A percentile compares a stretch with the other conserved stretches of the same genome.
Conservation (phyloP, 345 rosid species). For the Kandelia obovata region DNA sequence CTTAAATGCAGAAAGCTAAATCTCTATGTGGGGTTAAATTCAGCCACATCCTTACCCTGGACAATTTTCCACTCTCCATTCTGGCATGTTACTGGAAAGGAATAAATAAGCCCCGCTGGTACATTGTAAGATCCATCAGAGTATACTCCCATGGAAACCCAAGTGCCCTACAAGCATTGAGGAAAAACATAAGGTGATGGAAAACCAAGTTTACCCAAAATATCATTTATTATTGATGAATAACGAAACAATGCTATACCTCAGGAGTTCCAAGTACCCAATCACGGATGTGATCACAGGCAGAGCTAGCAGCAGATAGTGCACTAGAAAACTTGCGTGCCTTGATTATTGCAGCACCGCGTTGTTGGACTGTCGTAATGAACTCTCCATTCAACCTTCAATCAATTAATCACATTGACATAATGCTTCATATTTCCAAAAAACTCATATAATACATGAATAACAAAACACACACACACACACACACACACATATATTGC, state of each 20-base stretch:
- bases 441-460: too few species aligned
- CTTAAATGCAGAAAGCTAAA: background rate
- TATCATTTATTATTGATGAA: background rate
- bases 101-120: slow-evolving; percentile 92
- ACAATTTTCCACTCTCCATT: slow-evolving; percentile 92
- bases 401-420: slow-evolving; percentile 1
- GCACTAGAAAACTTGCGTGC: slow-evolving; percentile 97
- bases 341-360: slow-evolving; percentile 99
- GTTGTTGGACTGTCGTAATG: slow-evolving; percentile 88
- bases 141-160: slow-evolving; percentile 98
- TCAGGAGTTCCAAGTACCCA: slow-evolving; percentile 99
- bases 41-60: slow-evolving; percentile 53
- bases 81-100: slow-evolving; percentile 86
- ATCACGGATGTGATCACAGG: slow-evolving; percentile 97
- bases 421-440: background rate
- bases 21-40: background rate
- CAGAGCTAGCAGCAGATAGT: slow-evolving; percentile 94
- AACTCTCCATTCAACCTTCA: slow-evolving; percentile 84
- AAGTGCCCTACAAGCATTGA: slow-evolving; percentile 59
- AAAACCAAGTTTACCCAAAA: background rate
- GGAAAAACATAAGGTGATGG: background rate
- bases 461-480: too few species aligned
- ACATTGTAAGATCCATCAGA: slow-evolving; percentile 96
- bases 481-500: background rate
- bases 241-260: slow-evolving; percentile 36